Base-by-base conservation (phyloP, 2,329 filamentous ascomycete species). In the Fusarium oxysporum region DNA sequence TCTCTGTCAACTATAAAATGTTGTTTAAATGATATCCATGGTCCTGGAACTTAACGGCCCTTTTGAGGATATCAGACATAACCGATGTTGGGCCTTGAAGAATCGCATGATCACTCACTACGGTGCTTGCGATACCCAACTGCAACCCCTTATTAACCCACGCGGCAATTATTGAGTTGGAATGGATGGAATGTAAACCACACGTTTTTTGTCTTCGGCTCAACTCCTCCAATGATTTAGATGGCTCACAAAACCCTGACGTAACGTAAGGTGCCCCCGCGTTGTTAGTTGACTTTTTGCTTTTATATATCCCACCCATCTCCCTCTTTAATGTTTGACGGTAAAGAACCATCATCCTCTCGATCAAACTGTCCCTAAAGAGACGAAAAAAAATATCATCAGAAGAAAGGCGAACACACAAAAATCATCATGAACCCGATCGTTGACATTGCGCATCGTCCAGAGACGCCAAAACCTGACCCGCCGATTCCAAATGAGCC, bases 381-480 rank as follows among this genome's bases (percentile, higher is more conserved):
- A 17, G 14, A 35, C 55, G 13, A 61, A n/a, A 45, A 45, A 53
- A 41, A 30, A 25, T 11, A 41, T 35, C 32, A 57, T 17, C 16
- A 48, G 8, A 47, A 28, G 21, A 41, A 59, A 56, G 25, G 50
- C 30, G 19, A 30, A 59, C 38, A 25, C 45, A 16, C 48, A 47
- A 6, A 48, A 40, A 30, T 33, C 59, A 69, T 19, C 10, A 72
- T 74, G 72, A 56, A 47, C 30, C 43, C 54, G 33, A 55, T 70
- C 40, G 28, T 57, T 40, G 37, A 30, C 35, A 45, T 74, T 33
- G 50, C 68, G 41, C 76, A 76, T 71, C 80, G 78, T 41, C 79
- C 79, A 33, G 79, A 80, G 67, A 81, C 80, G 33, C 80, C 80
- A 54, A 78, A 80, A 59, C 76, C 76, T 41, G 74, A 78, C 16